Evolutionary conservation across 2,329 filamentous ascomycete species (phyloP).

Genomic region (Epichloe sp.): DNA sequence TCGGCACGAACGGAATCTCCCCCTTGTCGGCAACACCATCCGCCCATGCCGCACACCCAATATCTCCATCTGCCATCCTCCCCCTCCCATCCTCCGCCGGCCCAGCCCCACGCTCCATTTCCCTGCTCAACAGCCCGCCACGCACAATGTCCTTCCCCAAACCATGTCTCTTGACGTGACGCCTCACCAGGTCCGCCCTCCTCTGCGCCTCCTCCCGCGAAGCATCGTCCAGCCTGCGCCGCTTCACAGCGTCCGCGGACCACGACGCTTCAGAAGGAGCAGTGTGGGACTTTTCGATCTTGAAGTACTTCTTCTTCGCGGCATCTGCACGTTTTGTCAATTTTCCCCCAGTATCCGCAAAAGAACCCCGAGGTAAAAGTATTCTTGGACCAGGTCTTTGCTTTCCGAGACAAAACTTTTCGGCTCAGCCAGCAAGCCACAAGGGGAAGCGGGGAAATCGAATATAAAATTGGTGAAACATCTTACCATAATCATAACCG

Average conservation of each 20-base stretch:
- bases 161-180: conserved; percentile 25
- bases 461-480: background rate
- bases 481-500: conserved; percentile 5
- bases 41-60: conserved; percentile 24
- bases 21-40: conserved; percentile 27
- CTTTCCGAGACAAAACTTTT: no score
- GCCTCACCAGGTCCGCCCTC: conserved; percentile 18
- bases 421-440: background rate
- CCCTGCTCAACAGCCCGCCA: conserved; percentile 16
- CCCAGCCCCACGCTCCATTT: conserved; percentile 10
- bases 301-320: conserved; percentile 54
- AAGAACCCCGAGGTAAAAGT: no score
- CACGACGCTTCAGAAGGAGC: conserved; percentile 38
- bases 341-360: background rate
- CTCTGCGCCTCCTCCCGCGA: conserved; percentile 14
- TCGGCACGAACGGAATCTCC: conserved; percentile 23
- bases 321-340: conserved; percentile 24
- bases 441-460: background rate
- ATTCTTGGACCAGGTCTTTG: no score
- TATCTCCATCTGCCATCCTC: conserved; percentile 11
- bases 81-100: conserved; percentile 11
- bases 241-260: conserved; percentile 45
- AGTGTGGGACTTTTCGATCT: conserved; percentile 44
- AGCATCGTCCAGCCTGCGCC: conserved; percentile 33
- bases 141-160: conserved; percentile 22